A percentile compares a stretch with the other conserved stretches of the same genome.
Conservation (phyloP, 1,284 basidiomycete genomes). For the Rhodotorula sp. region DNA sequence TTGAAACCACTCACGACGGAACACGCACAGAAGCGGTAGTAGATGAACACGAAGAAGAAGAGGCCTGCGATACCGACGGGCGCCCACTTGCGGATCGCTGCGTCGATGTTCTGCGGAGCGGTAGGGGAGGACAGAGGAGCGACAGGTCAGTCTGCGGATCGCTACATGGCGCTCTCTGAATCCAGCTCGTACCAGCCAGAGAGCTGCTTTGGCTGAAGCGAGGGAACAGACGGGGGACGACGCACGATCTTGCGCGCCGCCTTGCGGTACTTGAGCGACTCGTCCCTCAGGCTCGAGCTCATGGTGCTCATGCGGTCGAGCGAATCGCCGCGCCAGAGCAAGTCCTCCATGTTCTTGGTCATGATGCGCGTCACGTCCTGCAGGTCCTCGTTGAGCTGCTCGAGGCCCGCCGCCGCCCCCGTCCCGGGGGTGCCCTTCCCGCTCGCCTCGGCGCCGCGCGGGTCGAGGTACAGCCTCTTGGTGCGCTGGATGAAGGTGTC, state of each 20-base stretch:
- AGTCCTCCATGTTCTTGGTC: slow-evolving; percentile 99
- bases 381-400: slow-evolving; percentile 90
- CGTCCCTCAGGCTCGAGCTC: slow-evolving; percentile 93
- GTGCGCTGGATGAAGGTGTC: slow-evolving; percentile 99
- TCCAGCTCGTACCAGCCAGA: no score
- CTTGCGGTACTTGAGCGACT: slow-evolving; percentile 96
- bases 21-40: slow-evolving; percentile 76
- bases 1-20: no score
- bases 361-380: slow-evolving; percentile 98
- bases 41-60: slow-evolving; percentile 81
- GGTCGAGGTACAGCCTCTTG: slow-evolving; percentile 89
- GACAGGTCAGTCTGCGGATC: not conserved
- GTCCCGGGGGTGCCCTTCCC: slow-evolving; percentile 13
- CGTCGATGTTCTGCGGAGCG: slow-evolving; percentile 59
- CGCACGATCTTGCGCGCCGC: slow-evolving; percentile 79
- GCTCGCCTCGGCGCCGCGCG: slow-evolving; percentile 72
- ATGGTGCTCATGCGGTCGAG: slow-evolving; percentile 97
- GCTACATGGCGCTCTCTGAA: no score
- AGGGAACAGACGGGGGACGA: not conserved
- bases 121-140: no score
- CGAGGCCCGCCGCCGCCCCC: slow-evolving; percentile 56
- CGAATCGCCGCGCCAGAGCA: slow-evolving; percentile 95
- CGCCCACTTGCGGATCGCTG: slow-evolving; percentile 93
- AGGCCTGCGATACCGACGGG: slow-evolving; percentile 79
- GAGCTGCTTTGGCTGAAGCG: not conserved